Base-by-base conservation (phyloP, 164 flowering plant genomes). In the Nymphaea colorata region DNA sequence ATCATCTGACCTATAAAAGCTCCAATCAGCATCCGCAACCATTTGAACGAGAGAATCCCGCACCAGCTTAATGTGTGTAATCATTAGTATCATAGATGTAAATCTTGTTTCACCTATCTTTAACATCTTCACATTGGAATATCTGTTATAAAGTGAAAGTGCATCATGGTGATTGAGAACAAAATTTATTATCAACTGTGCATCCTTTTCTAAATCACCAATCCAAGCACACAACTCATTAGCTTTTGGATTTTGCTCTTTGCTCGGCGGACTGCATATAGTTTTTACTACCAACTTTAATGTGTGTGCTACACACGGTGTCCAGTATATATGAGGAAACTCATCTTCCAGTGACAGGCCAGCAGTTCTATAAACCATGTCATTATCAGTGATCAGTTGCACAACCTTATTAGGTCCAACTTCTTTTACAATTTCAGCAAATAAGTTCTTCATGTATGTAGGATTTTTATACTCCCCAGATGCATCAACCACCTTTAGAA, bases 371-470 rank as follows among this genome's bases (percentile, higher is more conserved):
- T 61, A 61, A 41, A 17, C 42, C 41, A 17, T 7, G 41, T 17
- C 64, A 17, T 61, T 61, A 61, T 61, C 64, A 61, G 64, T 61
- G 42, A 61, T 61, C 16, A 61, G n/a, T 4, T 61, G 64, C 10
- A 61, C 64, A 12, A 61, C 64, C 25, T 61, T 17, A 6, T 17
- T 17, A 17, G 64, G 64, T 41, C 64, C 64, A 61, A 61, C 64
- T 61, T 61, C 64, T 41, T 61, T 41, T 61, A 61, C 64, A 17
- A 41, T 41, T 41, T 61, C 64, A 5, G 41, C n/a, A 17, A 61
- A 61, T 17, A 51, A 10, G 14, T 51, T 51, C 57, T 51, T 51
- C 0, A 51, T 15, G 14, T 51, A 51, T 8, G 14, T 3, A 4
- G 8, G 8, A 15, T 51, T 51, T 15, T 51, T 51, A 15, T 8